Percentiles rank a stretch among this genome's conserved stretches.
These are phyloP conservation scores for Abortiporus biennis DNA, from an alignment of 1,284 basidiomycete genomes.

Conservation along the genomic window DNA sequence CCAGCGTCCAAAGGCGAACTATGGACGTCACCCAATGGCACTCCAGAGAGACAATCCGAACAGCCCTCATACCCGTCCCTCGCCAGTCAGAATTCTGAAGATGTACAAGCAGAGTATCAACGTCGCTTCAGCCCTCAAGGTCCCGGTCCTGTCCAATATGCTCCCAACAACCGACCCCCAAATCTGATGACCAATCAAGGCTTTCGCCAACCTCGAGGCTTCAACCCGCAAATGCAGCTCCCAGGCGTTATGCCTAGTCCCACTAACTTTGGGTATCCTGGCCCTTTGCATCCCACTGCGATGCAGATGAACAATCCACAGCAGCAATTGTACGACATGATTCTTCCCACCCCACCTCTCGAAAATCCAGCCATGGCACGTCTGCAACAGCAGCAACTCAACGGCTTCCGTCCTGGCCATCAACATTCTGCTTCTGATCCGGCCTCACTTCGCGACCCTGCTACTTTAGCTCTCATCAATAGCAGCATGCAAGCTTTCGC, in stretches of 20 bases:
- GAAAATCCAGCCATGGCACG: conserved; percentile 63
- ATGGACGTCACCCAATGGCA: conserved; percentile 24
- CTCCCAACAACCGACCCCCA: conserved; percentile 39
- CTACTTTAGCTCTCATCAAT: conserved; percentile 54
- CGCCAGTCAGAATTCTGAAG: conserved; percentile 39
- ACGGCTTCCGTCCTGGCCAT: conserved; percentile 61
- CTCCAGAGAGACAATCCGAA: conserved; percentile 33
- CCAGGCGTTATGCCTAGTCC: conserved; percentile 43
- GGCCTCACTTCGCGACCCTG: conserved; percentile 61
- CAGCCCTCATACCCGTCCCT: conserved; percentile 72
- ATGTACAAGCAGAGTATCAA: conserved; percentile 54
- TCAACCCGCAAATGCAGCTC: conserved; percentile 42
- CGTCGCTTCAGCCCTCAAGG: conserved; percentile 35
- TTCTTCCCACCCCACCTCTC: conserved; percentile 49
- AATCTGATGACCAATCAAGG: conserved; percentile 24
- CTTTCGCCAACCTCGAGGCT: conserved; percentile 56
- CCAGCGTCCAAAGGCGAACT: conserved; percentile 22
- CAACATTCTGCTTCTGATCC: conserved; percentile 79
- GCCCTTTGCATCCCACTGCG: conserved; percentile 48
- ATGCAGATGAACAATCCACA: conserved; percentile 65
- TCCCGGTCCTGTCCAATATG: conserved; percentile 15
- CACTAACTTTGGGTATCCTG: conserved; percentile 47
- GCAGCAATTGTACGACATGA: conserved; percentile 76
- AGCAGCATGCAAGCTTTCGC: conserved; percentile 48
- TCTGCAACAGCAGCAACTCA: conserved; percentile 71